Evolutionary conservation across 805 yeast genomes (phyloP).

Genomic region (Nakazawaea anatomiae): DNA sequence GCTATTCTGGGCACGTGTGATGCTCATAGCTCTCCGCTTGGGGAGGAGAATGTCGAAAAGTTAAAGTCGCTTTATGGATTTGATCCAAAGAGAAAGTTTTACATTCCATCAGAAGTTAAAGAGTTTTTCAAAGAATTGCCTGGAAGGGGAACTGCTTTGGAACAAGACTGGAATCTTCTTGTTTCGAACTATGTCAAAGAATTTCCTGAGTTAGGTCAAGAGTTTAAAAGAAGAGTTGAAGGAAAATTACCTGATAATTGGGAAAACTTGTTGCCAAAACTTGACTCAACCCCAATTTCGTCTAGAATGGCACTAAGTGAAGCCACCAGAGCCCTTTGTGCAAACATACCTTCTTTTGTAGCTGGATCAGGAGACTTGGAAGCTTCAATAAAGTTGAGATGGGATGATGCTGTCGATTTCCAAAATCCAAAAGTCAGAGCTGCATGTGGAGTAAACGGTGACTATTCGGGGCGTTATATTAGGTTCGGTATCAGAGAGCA

Average conservation of each 20-base stretch:
- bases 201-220: conserved; percentile 24
- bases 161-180: conserved; percentile 19
- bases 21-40: conserved; percentile 32
- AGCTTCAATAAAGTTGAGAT: conserved; percentile 25
- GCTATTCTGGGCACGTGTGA: conserved; percentile 22
- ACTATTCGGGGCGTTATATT: conserved; percentile 25
- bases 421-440: conserved; percentile 20
- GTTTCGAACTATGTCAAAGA: conserved; percentile 16
- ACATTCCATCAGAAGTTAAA: conserved; percentile 22
- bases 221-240: conserved; percentile 19
- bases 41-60: conserved; percentile 16
- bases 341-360: conserved; percentile 19
- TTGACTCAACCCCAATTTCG: conserved; percentile 15
- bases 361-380: conserved; percentile 32
- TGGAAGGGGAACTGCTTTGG: conserved; percentile 11
- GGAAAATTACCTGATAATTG: conserved; percentile 25
- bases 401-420: conserved; percentile 25
- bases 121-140: conserved; percentile 17
- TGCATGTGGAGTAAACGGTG: conserved; percentile 24
- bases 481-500: conserved; percentile 29
- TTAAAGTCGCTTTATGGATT: conserved; percentile 17
- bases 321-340: conserved; percentile 23
- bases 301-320: conserved; percentile 23
- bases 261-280: conserved; percentile 18
- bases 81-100: conserved; percentile 16